Evolutionary conservation across 768 basidiomycete genomes (phyloP).

Genomic region (Lyophyllum atratum): DNA sequence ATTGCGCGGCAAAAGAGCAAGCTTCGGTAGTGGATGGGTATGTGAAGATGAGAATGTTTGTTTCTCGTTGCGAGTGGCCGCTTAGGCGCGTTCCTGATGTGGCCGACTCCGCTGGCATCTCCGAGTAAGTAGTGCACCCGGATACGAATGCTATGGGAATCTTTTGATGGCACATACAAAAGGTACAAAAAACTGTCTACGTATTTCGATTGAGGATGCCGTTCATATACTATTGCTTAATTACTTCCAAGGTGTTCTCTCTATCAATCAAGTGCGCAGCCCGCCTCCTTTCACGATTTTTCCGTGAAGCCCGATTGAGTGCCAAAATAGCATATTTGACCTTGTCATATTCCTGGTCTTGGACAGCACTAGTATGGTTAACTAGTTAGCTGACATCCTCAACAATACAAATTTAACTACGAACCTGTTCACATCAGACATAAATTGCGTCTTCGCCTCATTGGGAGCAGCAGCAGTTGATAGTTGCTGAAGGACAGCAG

Average conservation of each 20-base stretch:
- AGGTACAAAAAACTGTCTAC: neutral
- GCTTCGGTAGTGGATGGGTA: neutral
- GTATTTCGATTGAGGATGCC: neutral
- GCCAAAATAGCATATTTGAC: constrained; percentile 77
- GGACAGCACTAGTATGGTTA: constrained; percentile 53
- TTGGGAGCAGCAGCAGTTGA: constrained; percentile 61
- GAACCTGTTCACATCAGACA: constrained; percentile 75
- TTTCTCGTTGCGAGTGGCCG: constrained; percentile 7
- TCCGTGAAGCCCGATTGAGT: constrained; percentile 74
- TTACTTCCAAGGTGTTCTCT: constrained; percentile 12
- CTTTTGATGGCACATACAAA: neutral
- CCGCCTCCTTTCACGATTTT: constrained; percentile 66
- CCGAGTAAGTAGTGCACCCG: neutral
- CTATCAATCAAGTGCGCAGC: constrained; percentile 38
- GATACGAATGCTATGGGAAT: neutral
- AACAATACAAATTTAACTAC: constrained; percentile 26
- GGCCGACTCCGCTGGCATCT: constrained; percentile 13
- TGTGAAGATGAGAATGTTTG: constrained; percentile 1
- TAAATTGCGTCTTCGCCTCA: constrained; percentile 69
- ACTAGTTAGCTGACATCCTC: neutral
- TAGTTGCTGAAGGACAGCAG: constrained; percentile 68
- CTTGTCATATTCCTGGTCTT: constrained; percentile 69
- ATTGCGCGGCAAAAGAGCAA: constrained; percentile 34
- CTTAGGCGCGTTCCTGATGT: constrained; percentile 7
- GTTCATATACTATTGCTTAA: neutral